Base-by-base conservation (phyloP, 2,329 filamentous ascomycete species). In the Cadophora sp. region DNA sequence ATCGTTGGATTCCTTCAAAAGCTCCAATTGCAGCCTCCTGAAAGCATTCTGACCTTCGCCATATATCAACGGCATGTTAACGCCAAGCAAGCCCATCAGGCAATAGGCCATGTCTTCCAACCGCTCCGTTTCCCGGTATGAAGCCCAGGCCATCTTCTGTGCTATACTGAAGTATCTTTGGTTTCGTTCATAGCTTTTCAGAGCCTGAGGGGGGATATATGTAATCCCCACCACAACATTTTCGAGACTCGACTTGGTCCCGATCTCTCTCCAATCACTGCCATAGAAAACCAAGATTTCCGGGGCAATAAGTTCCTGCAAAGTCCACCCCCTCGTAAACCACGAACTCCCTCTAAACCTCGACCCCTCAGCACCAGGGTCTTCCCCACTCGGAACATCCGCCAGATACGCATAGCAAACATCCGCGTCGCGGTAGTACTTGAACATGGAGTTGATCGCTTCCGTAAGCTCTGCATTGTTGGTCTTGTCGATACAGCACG, bases 401-500 rank as follows among this genome's bases (percentile, higher is more conserved):
- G 41, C 39, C 30, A 72, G 14, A 43, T 72, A 72, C 18, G 59
- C 69, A 56, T 71, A 72, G 50, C 67, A 72, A 5, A 71, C 51
- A n/a, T 51, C 33, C 18, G 70, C 65, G 7, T 64, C 22, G 14
- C 16, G 22, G 45, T 71, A 70, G 20, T 63, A 71, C 1, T 45
- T 53, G 11, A 36, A 72, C 70, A 72, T 72, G 2, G 64, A 64
- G 55, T 72, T 70, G 22, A 72, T 69, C 22, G 70, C 24, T 36
- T 71, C 62, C 8, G 41, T n/a, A 5, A 71, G 22, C 27, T 72
- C 71, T 3, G 62, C 51, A 20, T 39, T 50, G 59, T 67, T 72
- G 0, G 27, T 30, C 33, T 72, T 72, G 36, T 73, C 68, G 62
- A 73, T 73, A 55, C 71, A 71, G 58, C 70, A 72, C n/a, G 59